Base-by-base conservation (phyloP, 306 rosid species). In the Luffa acutangula region DNA sequence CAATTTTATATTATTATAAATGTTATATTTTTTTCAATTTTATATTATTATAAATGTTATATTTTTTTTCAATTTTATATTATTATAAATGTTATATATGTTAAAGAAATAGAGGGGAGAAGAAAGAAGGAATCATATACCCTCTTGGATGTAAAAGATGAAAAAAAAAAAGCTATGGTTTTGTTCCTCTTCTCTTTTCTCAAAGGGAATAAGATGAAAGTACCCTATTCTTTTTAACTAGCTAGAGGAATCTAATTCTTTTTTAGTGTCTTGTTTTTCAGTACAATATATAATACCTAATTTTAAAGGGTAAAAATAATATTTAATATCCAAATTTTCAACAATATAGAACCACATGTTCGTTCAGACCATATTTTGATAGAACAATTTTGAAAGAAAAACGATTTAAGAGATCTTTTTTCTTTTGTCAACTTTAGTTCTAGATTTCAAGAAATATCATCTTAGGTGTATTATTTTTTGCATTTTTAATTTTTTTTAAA, bases 51-150 rank as follows among this genome's bases (percentile, higher is more conserved):
- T 33, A 33, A n/a, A n/a, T n/a, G n/a, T n/a, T n/a, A n/a, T n/a
- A n/a, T n/a, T 20, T 9, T 20, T 1, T n/a, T n/a, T n/a, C 5
- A 25, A 4, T 60, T 60, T 25, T 25, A 60, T 1, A 60, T 33
- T 62, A 62, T 62, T 62, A 33, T 31, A 33, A 31, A 31, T 21
- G 2, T 9, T 58, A 58, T 31, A 12, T 60, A 33, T 34, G 65
- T 63, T 9, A 34, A 64, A 64, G 31, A 36, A 71, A 71, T 46
- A 11, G 18, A 25, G 12, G 21, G 39, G 59, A 25, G 59, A 73
- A 73, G 77, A 31, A 48, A 73, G 77, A 48, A 73, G 77, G 77
- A 73, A 73, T 73, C 77, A 73, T 43, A 71, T 71, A 49, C 77
- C 15, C 77, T 20, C 1, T 9, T 20, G 39, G 9, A 71, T 71